Evolutionary conservation across 129 eudicot species (phyloP).

Genomic region (Artemisia argyi): DNA sequence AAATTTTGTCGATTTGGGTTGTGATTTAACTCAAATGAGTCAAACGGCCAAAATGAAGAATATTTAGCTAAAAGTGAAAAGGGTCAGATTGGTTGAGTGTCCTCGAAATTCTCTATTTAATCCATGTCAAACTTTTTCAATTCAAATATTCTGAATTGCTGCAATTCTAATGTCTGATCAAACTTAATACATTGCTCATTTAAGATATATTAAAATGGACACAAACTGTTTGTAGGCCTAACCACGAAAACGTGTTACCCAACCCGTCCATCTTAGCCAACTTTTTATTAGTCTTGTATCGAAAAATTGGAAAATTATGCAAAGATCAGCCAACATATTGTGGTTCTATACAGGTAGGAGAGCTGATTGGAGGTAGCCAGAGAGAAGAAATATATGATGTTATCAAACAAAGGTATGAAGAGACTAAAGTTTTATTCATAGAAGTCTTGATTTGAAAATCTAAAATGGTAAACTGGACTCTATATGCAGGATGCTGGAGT

Average conservation of each 20-base stretch:
- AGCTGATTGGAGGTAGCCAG: constrained; percentile 79
- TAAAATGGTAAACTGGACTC: background rate
- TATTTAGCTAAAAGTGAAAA: no score
- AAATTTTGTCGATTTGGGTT: constrained; percentile 39
- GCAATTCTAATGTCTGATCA: no score
- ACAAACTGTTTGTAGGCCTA: no score
- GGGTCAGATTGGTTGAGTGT: no score
- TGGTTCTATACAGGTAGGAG: constrained; percentile 63
- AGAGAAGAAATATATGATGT: constrained; percentile 79
- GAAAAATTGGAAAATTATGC: background rate
- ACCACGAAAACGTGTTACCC: no score
- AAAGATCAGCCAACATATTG: background rate
- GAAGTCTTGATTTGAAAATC: background rate
- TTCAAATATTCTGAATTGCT: no score
- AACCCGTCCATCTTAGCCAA: no score
- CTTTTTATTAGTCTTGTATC: no score
- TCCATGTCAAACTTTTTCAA: no score
- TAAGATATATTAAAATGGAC: no score
- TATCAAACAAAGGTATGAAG: constrained; percentile 57
- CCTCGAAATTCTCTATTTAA: background rate
- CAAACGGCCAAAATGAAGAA: constrained; percentile 45
- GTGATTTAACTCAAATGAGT: constrained; percentile 96
- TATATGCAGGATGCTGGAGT: constrained; percentile 64
- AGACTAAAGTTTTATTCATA: no score
- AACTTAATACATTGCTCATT: no score